Evolutionary conservation across 23 red algal species (phyloP).

Genomic region (Chondrus crispus): DNA sequence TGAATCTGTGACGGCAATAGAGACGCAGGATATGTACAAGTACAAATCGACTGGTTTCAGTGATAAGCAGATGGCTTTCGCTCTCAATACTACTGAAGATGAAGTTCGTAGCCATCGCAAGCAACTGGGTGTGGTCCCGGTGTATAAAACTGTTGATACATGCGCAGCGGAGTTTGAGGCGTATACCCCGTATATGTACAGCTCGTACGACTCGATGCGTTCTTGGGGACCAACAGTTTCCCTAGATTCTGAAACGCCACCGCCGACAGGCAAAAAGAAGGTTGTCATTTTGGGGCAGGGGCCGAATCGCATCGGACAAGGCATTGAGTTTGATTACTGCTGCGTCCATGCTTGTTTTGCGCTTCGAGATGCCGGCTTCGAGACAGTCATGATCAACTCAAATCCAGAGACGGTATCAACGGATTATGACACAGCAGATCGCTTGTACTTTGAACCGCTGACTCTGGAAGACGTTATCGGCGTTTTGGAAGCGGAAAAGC

Average conservation of each 20-base stretch:
- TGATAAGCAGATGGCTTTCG: conserved; percentile 82
- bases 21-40: conserved; percentile 27
- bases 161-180: conserved; percentile 97
- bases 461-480: conserved; percentile 98
- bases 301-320: conserved; percentile 98
- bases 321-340: conserved; percentile 99
- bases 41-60: conserved; percentile 88
- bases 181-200: conserved; percentile 97
- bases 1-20: conserved; percentile 39
- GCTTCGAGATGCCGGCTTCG: conserved; percentile 85
- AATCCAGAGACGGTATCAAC: conserved; percentile 99
- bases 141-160: conserved; percentile 96
- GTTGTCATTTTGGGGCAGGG: conserved; percentile 97
- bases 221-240: conserved; percentile 67
- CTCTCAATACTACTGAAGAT: conserved; percentile 62
- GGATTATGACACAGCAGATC: conserved; percentile 96
- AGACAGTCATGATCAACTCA: conserved; percentile 99
- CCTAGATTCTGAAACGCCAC: conserved; percentile 74
- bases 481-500: conserved; percentile 90
- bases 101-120: conserved; percentile 80
- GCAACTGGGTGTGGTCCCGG: conserved; percentile 63
- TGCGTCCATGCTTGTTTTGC: conserved; percentile 96
- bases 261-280: conserved; percentile 82
- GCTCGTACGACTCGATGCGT: conserved; percentile 78
- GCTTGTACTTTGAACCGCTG: conserved; percentile 98